Evolutionary conservation across 305 asterid genomes (phyloP).

Genomic region (Rubia tinctorum): DNA sequence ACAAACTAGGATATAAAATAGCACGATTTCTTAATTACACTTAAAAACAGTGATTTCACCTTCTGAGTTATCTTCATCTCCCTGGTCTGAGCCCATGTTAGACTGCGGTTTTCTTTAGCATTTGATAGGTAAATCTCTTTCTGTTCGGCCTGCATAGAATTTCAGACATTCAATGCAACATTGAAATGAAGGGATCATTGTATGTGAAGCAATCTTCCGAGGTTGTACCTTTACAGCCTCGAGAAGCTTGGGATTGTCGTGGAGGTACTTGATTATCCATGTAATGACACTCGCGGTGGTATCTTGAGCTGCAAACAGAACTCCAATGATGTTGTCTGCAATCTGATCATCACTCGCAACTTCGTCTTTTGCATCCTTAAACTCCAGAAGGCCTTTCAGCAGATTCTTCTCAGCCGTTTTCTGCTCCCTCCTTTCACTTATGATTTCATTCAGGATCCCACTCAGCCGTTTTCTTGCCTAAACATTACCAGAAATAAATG

Average conservation of each 20-base stretch:
- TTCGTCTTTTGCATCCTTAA: constrained; percentile 45
- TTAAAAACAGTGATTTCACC: constrained; percentile 34
- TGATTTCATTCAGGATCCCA: constrained; percentile 43
- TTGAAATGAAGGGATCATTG: not conserved
- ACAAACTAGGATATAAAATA: not conserved
- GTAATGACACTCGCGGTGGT: constrained; percentile 87
- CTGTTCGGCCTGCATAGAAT: constrained; percentile 63
- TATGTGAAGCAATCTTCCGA: not conserved
- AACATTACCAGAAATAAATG: not conserved
- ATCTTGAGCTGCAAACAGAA: constrained; percentile 89
- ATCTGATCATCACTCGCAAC: constrained; percentile 56
- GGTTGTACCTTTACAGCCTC: constrained; percentile 53
- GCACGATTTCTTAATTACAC: constrained; percentile 7
- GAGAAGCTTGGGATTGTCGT: constrained; percentile 56
- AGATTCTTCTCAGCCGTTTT: constrained; percentile 38
- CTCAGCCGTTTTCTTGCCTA: constrained; percentile 81
- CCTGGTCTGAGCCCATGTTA: constrained; percentile 83
- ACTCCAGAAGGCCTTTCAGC: constrained; percentile 48
- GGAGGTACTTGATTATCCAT: constrained; percentile 83
- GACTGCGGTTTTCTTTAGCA: constrained; percentile 26
- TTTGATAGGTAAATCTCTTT: constrained; percentile 44
- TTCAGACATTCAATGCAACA: not conserved
- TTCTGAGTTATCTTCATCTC: constrained; percentile 70
- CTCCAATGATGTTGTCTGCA: constrained; percentile 83
- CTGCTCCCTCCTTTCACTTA: constrained; percentile 58